phyloP scores from a whole-genome alignment of 179 eudicot genomes.

The Actinidia chinensis region DNA sequence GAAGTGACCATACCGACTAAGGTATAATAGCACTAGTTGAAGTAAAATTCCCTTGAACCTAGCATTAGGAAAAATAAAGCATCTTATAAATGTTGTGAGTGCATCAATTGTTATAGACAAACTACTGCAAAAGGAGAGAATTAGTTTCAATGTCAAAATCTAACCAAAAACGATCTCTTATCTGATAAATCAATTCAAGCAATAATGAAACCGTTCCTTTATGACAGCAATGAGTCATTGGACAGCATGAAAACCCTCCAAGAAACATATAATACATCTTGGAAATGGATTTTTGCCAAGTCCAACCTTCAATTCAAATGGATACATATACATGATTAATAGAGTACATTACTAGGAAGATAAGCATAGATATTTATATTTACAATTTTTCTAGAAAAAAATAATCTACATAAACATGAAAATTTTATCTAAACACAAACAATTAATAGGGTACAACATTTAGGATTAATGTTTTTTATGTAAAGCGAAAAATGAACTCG shows the following conservation, averaged over 20 bases:
- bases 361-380: neutral
- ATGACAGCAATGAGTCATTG: neutral
- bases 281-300: neutral
- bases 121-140: constrained; percentile 46
- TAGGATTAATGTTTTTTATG: neutral
- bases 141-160: constrained; percentile 6
- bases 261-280: neutral
- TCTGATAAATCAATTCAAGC: constrained; percentile 8
- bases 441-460: neutral
- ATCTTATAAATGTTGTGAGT: constrained; percentile 75
- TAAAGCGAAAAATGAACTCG: neutral
- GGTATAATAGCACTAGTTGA: constrained; percentile 89
- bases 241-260: constrained; percentile 11
- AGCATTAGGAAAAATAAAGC: constrained; percentile 69
- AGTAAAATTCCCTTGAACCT: constrained; percentile 71
- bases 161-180: constrained; percentile 1
- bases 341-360: constrained; percentile 4
- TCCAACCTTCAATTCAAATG: neutral
- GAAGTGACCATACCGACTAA: constrained; percentile 61
- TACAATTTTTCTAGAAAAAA: neutral
- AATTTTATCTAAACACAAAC: neutral
- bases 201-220: neutral
- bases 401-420: neutral
- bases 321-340: neutral
- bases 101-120: constrained; percentile 93